Evolutionary conservation across 148 eudicot genomes (phyloP).

Genomic region (Beta vulgaris): DNA sequence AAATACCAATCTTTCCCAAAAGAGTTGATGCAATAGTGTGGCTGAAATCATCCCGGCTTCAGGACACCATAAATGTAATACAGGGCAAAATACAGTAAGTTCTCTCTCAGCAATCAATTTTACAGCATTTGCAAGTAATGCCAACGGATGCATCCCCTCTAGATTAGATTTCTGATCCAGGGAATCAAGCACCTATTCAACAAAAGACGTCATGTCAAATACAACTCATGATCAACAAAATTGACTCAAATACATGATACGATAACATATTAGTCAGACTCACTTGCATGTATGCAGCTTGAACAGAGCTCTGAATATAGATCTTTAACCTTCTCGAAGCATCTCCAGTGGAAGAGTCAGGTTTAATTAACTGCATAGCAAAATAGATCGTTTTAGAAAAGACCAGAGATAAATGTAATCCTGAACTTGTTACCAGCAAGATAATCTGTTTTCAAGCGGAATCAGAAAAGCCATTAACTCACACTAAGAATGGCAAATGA

Average conservation of each 20-base stretch:
- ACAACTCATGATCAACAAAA: neutral
- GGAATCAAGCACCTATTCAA: slow-evolving; percentile 41
- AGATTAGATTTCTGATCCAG: slow-evolving; percentile 43
- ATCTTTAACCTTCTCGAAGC: slow-evolving; percentile 41
- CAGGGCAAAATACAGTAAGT: slow-evolving; percentile 49
- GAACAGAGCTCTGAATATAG: slow-evolving; percentile 54
- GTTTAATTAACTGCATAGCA: slow-evolving; percentile 46
- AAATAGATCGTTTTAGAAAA: too few species aligned
- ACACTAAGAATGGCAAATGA: neutral
- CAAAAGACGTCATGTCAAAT: slow-evolving; percentile 1
- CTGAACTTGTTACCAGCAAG: neutral
- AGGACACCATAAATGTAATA: slow-evolving; percentile 60
- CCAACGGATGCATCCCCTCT: slow-evolving; percentile 55
- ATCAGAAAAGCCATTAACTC: neutral
- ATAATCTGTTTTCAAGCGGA: neutral
- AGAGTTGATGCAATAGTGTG: slow-evolving; percentile 52
- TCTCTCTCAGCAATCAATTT: slow-evolving; percentile 62
- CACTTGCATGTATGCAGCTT: slow-evolving; percentile 74
- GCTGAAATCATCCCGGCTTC: slow-evolving; percentile 73
- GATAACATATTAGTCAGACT: slow-evolving; percentile 18
- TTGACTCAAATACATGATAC: neutral
- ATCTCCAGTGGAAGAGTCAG: slow-evolving; percentile 33
- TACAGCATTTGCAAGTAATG: slow-evolving; percentile 60
- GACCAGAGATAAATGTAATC: neutral
- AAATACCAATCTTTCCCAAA: slow-evolving; percentile 76